A percentile compares a stretch with the other conserved stretches of the same genome.
Conservation (phyloP, 2,329 filamentous ascomycete genomes). For the Aspergillus oerlinghausenensis region DNA sequence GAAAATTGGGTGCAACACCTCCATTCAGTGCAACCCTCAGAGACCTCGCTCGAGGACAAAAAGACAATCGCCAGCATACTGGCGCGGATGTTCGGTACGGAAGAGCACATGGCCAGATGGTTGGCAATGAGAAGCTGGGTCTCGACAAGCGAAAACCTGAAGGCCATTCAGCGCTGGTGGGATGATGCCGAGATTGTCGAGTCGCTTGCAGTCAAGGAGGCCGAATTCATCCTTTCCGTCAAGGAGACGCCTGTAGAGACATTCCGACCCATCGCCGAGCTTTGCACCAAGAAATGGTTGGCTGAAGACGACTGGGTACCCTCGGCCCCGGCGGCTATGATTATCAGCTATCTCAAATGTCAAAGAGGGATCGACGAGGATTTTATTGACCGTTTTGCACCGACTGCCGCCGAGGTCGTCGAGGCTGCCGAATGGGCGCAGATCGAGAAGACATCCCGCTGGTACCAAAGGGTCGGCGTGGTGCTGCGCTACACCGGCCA, state of each 20-base stretch:
- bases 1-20: slow-evolving; percentile 1
- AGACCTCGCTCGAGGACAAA: neutral
- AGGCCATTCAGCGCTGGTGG: slow-evolving; percentile 2
- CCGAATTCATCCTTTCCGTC: neutral
- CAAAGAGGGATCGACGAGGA: neutral
- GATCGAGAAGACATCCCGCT: neutral
- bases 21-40: neutral
- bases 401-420: slow-evolving; percentile 1
- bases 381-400: neutral
- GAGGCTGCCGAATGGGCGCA: slow-evolving; percentile 3
- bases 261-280: neutral
- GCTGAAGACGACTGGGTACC: neutral
- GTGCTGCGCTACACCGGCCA: neutral
- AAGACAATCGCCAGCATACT: slow-evolving; percentile 1
- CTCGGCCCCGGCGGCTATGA: neutral
- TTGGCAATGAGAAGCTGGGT: neutral
- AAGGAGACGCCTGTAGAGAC: neutral
- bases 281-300: slow-evolving; percentile 4
- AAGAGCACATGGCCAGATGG: neutral
- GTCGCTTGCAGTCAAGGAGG: neutral
- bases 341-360: neutral
- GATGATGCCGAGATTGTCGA: neutral
- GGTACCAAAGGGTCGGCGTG: slow-evolving; percentile 3
- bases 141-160: neutral
- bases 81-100: neutral